These are phyloP conservation scores for Tritrichomonas foetus DNA, from an alignment of 208 protist species.

Conservation along the genomic window DNA sequence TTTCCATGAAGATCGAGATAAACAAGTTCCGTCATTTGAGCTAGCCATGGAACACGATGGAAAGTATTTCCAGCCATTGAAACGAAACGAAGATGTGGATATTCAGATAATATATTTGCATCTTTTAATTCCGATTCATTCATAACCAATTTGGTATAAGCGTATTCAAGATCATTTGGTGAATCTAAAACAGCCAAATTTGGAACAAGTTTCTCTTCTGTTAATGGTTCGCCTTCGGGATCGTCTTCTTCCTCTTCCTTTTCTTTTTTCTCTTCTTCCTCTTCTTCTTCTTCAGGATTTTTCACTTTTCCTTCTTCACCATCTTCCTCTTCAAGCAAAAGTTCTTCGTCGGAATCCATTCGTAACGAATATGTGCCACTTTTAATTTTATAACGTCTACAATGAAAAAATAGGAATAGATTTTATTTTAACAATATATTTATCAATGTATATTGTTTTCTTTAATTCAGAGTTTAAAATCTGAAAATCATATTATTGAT, in stretches of 20 bases:
- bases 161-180: neutral
- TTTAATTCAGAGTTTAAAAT: no score
- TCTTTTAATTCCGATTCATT: conserved; percentile 31
- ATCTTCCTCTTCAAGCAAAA: neutral
- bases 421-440: no score
- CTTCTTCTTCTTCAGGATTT: neutral
- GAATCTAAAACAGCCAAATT: conserved; percentile 20
- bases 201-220: neutral
- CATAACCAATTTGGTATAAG: conserved; percentile 30
- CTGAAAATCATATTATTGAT: no score
- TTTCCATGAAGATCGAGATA: neutral
- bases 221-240: neutral
- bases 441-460: no score
- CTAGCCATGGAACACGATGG: neutral
- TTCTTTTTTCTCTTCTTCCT: neutral
- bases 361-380: no score
- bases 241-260: conserved; percentile 18
- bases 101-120: neutral
- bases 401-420: no score
- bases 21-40: neutral
- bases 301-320: neutral
- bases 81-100: conserved; percentile 26
- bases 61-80: neutral
- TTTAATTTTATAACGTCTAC: no score
- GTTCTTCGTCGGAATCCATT: no score